These are phyloP conservation scores for Geosmithia flava DNA, from an alignment of 2,329 filamentous ascomycete genomes.

Conservation along the genomic window DNA sequence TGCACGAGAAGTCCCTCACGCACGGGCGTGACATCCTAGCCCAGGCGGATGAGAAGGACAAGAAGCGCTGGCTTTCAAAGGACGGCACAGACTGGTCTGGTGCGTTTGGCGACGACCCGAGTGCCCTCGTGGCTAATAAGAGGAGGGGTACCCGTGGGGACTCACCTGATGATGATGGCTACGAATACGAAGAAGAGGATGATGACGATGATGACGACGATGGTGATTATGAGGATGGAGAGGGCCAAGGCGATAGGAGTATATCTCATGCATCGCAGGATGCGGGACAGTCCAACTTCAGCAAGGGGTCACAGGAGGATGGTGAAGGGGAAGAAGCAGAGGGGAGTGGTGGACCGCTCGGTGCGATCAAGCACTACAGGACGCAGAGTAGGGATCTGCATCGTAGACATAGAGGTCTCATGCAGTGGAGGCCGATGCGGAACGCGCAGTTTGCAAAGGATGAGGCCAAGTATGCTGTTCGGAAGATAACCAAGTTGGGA, in stretches of 20 bases:
- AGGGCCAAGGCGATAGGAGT: conserved; percentile 26
- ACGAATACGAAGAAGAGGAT: conserved; percentile 21
- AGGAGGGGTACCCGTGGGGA: conserved; percentile 8
- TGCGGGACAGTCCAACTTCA: conserved; percentile 25
- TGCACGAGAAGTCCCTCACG: conserved; percentile 72
- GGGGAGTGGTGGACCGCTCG: conserved; percentile 33
- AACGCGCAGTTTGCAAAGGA: conserved; percentile 82
- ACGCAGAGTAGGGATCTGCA: conserved; percentile 62
- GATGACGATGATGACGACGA: conserved; percentile 18
- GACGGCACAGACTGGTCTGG: conserved; percentile 79
- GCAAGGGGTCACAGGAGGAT: conserved; percentile 7
- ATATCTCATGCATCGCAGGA: conserved; percentile 19
- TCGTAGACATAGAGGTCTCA: conserved; percentile 76
- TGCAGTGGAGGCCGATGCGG: conserved; percentile 90
- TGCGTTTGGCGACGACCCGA: conserved; percentile 71
- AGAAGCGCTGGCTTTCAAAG: conserved; percentile 64
- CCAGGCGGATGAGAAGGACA: conserved; percentile 57
- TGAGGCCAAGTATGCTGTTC: conserved; percentile 67
- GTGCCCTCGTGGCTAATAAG: conserved; percentile 25
- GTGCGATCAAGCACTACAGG: conserved; percentile 50
- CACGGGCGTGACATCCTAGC: conserved; percentile 73
- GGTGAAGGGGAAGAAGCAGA: conserved; percentile 14
- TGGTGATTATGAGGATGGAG: conserved; percentile 36
- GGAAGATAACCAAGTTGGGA: conserved; percentile 65
- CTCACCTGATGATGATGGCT: conserved; percentile 25